Base-by-base conservation (phyloP, 2,329 filamentous ascomycete species). In the Apiospora pterosperma region DNA sequence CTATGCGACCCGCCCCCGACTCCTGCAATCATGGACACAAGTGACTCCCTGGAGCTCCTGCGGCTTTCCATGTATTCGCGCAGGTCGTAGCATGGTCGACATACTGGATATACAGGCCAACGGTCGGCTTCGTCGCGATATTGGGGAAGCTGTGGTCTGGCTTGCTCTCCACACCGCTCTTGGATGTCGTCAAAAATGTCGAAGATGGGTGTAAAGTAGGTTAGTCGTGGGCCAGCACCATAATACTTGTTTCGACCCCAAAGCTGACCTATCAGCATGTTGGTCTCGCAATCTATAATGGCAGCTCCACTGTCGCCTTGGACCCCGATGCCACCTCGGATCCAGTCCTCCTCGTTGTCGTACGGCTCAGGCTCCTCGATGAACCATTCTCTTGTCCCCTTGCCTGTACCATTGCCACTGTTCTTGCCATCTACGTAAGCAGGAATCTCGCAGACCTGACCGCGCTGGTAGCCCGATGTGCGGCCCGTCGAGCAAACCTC, bases 161-260 rank as follows among this genome's bases (percentile, higher is more conserved):
- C 69, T 52, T 77, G 72, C 67, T 80, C 74, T 2, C 75, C 77
- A 60, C 79, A 82, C 61, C 76, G 76, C 67, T 82, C 80, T 64
- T 81, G 79, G 28, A 81, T 80, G 59, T 82, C 80, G 42, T 82
- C 79, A 25, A 82, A 77, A 16, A 82, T 73, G 65, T 82, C 80
- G 36, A 73, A 69, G 21, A 81, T 76, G 1, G 80, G 79, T 5
- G 80, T 82, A 69, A 82, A 82, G 70, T 73, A 82, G 5, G 80
- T 77, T 0, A 76, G 65, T 1, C 80, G 72, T 1, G 78, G 78
- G 0, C 80, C 80, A 0, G 76, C 66, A 0, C 79, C 80, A 69
- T 74, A 80, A 67, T 81, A 81, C 25, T 71, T 75, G 67, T 81
- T 82, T 16, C 79, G 73, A 1, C 80, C 80, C 80, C 80, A 82